These are phyloP conservation scores for Hirsutella thompsonii DNA, from an alignment of 2,329 filamentous ascomycete genomes.

Conservation along the genomic window DNA sequence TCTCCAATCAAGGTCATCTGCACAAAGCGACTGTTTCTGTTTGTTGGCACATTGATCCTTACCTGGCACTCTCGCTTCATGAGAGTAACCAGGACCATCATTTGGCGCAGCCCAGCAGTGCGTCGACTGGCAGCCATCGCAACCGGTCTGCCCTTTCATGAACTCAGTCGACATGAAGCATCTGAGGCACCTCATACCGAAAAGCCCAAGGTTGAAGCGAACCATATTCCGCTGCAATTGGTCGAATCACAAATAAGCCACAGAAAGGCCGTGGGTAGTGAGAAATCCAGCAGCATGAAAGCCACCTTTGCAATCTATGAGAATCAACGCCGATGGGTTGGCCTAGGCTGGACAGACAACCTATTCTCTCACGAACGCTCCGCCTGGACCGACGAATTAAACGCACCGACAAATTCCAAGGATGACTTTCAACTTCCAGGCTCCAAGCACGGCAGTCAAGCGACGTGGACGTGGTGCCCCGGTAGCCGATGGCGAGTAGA, in stretches of 20 bases:
- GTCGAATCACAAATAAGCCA: constrained; percentile 15
- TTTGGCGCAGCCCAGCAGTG: constrained; percentile 77
- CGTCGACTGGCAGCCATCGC: constrained; percentile 56
- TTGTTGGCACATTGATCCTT: constrained; percentile 71
- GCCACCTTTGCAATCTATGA: constrained; percentile 97
- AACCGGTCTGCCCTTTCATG: constrained; percentile 64
- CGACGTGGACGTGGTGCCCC: constrained; percentile 66
- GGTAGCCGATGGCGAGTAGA: constrained; percentile 80
- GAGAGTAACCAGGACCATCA: constrained; percentile 69
- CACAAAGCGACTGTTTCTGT: constrained; percentile 69
- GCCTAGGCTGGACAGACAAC: constrained; percentile 86
- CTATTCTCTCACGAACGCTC: constrained; percentile 82
- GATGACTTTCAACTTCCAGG: constrained; percentile 54
- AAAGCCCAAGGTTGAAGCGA: no score
- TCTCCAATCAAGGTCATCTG: constrained; percentile 79
- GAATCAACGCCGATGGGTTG: constrained; percentile 91
- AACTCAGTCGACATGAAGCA: constrained; percentile 11
- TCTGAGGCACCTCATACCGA: no score
- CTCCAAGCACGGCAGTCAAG: constrained; percentile 44
- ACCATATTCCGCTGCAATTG: no score
- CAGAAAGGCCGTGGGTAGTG: constrained; percentile 18
- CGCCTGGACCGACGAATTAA: constrained; percentile 92
- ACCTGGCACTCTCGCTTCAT: constrained; percentile 89
- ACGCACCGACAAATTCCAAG: constrained; percentile 65
- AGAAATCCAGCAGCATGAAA: constrained; percentile 63